phyloP scores from a whole-genome alignment of 2,329 filamentous ascomycete genomes.

The Pseudogymnoascus sp. region DNA sequence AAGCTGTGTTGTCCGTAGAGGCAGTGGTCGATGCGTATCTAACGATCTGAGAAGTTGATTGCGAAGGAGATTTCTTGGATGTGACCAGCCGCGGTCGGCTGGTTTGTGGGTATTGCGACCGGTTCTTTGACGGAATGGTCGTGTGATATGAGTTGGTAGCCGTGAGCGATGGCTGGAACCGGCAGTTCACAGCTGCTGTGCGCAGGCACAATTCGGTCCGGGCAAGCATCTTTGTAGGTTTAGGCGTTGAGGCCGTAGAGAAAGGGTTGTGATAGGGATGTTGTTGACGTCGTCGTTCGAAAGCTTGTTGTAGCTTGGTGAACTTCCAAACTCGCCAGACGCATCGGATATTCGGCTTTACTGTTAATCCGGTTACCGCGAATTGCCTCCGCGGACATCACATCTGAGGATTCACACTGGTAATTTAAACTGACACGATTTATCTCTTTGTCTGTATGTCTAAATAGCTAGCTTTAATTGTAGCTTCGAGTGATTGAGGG shows the following conservation, averaged over 20 bases:
- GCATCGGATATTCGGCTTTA: neutral
- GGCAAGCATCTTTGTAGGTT: slow-evolving; percentile 6
- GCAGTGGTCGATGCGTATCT: slow-evolving; percentile 12
- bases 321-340: slow-evolving; percentile 5
- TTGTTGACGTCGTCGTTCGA: neutral
- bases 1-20: slow-evolving; percentile 9
- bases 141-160: slow-evolving; percentile 21
- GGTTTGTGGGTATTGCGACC: neutral
- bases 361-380: neutral
- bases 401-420: neutral
- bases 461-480: neutral
- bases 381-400: neutral
- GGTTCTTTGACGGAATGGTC: slow-evolving; percentile 22
- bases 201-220: slow-evolving; percentile 24
- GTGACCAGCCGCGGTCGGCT: neutral
- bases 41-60: slow-evolving; percentile 2
- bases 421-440: neutral
- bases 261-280: neutral
- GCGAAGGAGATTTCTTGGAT: slow-evolving; percentile 1
- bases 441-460: neutral
- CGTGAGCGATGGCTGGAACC: slow-evolving; percentile 24
- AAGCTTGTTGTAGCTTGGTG: neutral
- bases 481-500: neutral
- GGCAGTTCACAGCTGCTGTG: slow-evolving; percentile 25
- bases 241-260: slow-evolving; percentile 1